Percentiles rank a stretch among this genome's conserved stretches.
phyloP scores from a whole-genome alignment of 768 basidiomycete genomes.

The Boletus rex-veris region DNA sequence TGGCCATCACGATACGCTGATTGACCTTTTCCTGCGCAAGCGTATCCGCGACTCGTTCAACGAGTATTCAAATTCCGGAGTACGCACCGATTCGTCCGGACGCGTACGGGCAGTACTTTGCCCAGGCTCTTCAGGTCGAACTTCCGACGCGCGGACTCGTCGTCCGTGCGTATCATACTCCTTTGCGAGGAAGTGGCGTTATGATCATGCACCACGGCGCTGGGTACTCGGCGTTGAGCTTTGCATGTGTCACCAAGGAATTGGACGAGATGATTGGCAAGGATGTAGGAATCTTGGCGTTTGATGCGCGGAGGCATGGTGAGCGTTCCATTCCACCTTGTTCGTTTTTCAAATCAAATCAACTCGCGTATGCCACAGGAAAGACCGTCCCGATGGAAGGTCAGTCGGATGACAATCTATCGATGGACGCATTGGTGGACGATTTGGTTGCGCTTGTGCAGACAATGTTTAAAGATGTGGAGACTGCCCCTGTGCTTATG shows the following conservation, averaged over 20 bases:
- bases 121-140: slow-evolving; percentile 72
- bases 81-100: slow-evolving; percentile 74
- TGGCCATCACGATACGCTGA: not conserved
- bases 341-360: not conserved
- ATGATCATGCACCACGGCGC: slow-evolving; percentile 96
- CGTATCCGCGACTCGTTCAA: slow-evolving; percentile 28
- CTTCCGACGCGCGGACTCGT: slow-evolving; percentile 61
- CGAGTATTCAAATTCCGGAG: slow-evolving; percentile 51
- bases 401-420: slow-evolving; percentile 40
- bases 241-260: slow-evolving; percentile 88
- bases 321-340: slow-evolving; percentile 19
- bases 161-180: slow-evolving; percentile 80
- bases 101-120: slow-evolving; percentile 56
- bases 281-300: slow-evolving; percentile 75
- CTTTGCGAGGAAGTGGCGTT: slow-evolving; percentile 57
- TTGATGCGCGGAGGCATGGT: slow-evolving; percentile 91
- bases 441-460: slow-evolving; percentile 74
- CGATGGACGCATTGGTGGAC: slow-evolving; percentile 63
- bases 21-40: slow-evolving; percentile 17
- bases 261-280: slow-evolving; percentile 55
- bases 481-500: slow-evolving; percentile 65
- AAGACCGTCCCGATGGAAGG: slow-evolving; percentile 24
- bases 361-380: slow-evolving; percentile 7
- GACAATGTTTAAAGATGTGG: slow-evolving; percentile 64
- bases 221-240: slow-evolving; percentile 86